These are phyloP conservation scores for Boletus rubescentipes DNA, from an alignment of 768 basidiomycete genomes.

Conservation along the genomic window DNA sequence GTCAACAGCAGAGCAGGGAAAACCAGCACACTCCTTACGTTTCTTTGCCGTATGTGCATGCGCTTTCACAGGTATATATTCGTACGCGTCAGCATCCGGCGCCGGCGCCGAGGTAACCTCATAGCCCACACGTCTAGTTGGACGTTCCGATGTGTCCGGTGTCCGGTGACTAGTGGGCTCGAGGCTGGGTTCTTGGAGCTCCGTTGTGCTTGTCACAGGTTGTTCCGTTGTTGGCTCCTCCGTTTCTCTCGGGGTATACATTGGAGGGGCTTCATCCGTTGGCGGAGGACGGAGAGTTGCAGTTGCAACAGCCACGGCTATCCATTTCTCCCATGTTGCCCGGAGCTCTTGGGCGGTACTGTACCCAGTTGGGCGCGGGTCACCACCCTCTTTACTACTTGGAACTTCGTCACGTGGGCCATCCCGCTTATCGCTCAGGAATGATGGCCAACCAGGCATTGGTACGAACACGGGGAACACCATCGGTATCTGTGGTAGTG, in stretches of 20 bases:
- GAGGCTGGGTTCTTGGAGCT: background rate
- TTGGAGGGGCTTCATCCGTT: constrained; percentile 62
- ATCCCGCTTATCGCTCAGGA: constrained; percentile 54
- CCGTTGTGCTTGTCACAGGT: background rate
- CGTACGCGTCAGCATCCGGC: constrained; percentile 68
- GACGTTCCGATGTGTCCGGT: constrained; percentile 30
- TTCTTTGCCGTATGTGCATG: constrained; percentile 54
- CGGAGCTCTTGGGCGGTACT: constrained; percentile 63
- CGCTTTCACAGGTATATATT: constrained; percentile 54
- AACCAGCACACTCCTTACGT: constrained; percentile 42
- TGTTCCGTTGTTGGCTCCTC: constrained; percentile 14
- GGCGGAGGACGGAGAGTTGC: constrained; percentile 42
- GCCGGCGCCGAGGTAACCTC: constrained; percentile 50
- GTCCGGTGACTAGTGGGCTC: constrained; percentile 22
- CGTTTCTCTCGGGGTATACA: constrained; percentile 65
- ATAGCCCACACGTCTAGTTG: constrained; percentile 48
- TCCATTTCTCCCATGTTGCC: constrained; percentile 76
- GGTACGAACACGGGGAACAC: constrained; percentile 82
- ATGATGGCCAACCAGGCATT: constrained; percentile 60
- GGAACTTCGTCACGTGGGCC: constrained; percentile 24
- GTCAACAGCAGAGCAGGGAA: background rate
- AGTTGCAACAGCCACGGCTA: constrained; percentile 52
- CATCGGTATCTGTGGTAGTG: constrained; percentile 66
- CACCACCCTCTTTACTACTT: constrained; percentile 34
- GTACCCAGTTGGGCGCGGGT: constrained; percentile 38